Evolutionary conservation across 2,329 filamentous ascomycete species (phyloP), one percentile per base, ranked within the genome.

Genomic region (Macroventuria anomochaeta): DNA sequence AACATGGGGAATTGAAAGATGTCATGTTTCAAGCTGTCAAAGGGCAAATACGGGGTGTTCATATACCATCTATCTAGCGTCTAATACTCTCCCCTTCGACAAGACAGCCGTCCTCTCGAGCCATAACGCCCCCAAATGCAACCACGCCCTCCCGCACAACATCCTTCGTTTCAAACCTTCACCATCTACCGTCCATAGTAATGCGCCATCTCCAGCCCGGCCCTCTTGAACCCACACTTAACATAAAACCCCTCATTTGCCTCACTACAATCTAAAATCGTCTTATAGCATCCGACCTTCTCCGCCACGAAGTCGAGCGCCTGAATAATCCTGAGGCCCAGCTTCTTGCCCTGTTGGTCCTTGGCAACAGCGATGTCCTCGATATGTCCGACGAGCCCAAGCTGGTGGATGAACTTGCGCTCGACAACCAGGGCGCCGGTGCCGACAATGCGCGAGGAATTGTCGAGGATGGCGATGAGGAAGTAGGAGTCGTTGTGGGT

Each of bases 221-320:
- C 93, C 58, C 91, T 83, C 77, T 91, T 89, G 77, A 96, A 97
- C 53, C 93, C 93, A 77, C 95, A 97, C 83, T 97, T 97, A 76
- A 96, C 83, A 76, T 99, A 99, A 81, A 99, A 97, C 18, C 93
- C 93, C 76, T 96, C 92, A 75, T 97, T 99, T 66, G 89, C 86
- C 77, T 97, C 93, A 63, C 90, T 96, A 81, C 95, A 99, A 77
- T 97, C 93, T 61, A 97, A 84, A 65, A 99, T 97, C 62, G 87
- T 92, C 88, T 91, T 97, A 79, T 97, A 97, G 78, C 93, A 97
- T 49, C 93, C 95, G 53, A 95, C 88, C 73, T 91, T 85, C 73
- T 91, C 86, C 49, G 93, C 92, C 55, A 97, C 87, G 72, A 83
- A 89, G 77, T 97, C 93, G 71, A 99, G 83, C 7, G 93, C 92